Percentiles rank a stretch among this genome's conserved stretches.
phyloP scores from a whole-genome alignment of 1,139 yeast genomes.

The Yamadazyma spencermartinsiae region DNA sequence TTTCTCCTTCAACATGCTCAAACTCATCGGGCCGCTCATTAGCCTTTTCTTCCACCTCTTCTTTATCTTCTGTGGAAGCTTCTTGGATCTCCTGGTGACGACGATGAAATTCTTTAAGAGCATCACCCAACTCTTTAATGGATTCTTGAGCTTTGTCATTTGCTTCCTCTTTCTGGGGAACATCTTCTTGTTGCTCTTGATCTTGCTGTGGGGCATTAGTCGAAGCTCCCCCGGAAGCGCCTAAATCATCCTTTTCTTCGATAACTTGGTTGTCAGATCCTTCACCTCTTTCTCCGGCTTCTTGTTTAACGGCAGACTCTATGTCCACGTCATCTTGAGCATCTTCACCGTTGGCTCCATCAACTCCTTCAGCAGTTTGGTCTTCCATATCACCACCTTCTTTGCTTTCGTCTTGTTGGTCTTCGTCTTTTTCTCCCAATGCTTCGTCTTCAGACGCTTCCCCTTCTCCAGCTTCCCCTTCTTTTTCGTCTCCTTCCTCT shows the following conservation, averaged over 20 bases:
- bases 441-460: conserved; percentile 16
- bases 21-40: conserved; percentile 82
- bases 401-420: conserved; percentile 22
- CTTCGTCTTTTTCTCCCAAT: conserved; percentile 17
- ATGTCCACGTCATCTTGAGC: conserved; percentile 53
- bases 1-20: conserved; percentile 87
- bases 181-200: conserved; percentile 28
- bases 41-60: conserved; percentile 49
- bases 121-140: conserved; percentile 84
- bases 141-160: conserved; percentile 78
- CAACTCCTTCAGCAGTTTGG: conserved; percentile 39
- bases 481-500: conserved; percentile 24
- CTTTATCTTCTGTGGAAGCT: conserved; percentile 42
- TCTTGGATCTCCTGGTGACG: conserved; percentile 84
- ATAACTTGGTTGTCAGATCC: conserved; percentile 73
- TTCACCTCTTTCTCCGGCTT: conserved; percentile 68
- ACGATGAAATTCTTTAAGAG: conserved; percentile 87
- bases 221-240: conserved; percentile 66
- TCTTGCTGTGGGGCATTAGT: conserved; percentile 37
- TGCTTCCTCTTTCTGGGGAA: conserved; percentile 52
- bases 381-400: conserved; percentile 29
- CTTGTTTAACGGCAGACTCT: conserved; percentile 71
- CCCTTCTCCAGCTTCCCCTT: conserved; percentile 14
- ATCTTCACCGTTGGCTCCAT: conserved; percentile 54
- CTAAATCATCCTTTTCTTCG: conserved; percentile 69